phyloP scores from a whole-genome alignment of 2,329 filamentous ascomycete species.

The Trichoderma hamatum region DNA sequence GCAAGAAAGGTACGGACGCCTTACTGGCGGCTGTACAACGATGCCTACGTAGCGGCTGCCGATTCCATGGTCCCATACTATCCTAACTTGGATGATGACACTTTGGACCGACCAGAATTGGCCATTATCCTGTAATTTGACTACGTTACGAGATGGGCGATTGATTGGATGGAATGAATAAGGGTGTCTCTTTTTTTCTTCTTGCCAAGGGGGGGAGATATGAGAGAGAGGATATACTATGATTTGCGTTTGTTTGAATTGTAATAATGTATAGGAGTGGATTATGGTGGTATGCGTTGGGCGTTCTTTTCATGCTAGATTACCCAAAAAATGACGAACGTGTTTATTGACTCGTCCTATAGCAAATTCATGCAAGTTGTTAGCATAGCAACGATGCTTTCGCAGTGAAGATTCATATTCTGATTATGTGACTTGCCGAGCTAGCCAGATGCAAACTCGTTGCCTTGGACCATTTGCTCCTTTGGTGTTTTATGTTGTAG shows the following conservation, averaged over 20 bases:
- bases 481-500: no score
- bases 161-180: not conserved
- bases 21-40: conserved; percentile 97
- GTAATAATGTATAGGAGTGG: conserved; percentile 23
- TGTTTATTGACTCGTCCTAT: not conserved
- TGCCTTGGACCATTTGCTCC: no score
- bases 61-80: conserved; percentile 98
- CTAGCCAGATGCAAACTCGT: not conserved
- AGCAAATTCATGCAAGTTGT: not conserved
- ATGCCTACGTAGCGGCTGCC: conserved; percentile 90
- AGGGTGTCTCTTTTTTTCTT: not conserved
- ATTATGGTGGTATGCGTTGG: conserved; percentile 21
- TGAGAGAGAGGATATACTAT: not conserved
- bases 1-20: conserved; percentile 91
- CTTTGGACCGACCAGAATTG: conserved; percentile 76
- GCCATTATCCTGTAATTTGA: conserved; percentile 72
- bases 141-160: not conserved
- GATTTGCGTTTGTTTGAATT: conserved; percentile 2
- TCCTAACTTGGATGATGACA: conserved; percentile 80
- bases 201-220: not conserved
- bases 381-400: not conserved
- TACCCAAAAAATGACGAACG: conserved; percentile 3
- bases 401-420: not conserved
- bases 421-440: not conserved
- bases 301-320: conserved; percentile 20